phyloP scores from a whole-genome alignment of 2,329 filamentous ascomycete genomes.

The Exophiala dermatitidis region DNA sequence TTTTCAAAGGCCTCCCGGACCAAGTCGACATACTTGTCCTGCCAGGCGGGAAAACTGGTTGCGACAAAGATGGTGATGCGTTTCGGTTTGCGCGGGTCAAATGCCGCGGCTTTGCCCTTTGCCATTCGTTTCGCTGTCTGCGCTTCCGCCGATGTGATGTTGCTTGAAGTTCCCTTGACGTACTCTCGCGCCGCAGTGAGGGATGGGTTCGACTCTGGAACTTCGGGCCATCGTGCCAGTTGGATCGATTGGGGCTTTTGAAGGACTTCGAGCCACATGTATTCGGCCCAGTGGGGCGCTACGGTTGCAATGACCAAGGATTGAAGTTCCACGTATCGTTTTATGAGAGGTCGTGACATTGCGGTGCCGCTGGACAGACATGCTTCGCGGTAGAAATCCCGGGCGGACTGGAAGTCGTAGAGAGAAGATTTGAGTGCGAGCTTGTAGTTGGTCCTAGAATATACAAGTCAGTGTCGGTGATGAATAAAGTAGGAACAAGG shows the following conservation, averaged over 20 bases:
- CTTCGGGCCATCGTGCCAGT: conserved; percentile 65
- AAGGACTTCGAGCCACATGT: conserved; percentile 88
- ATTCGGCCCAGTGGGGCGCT: conserved; percentile 88
- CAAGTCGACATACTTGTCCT: conserved; percentile 79
- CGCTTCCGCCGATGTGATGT: conserved; percentile 79
- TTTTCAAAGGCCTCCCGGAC: conserved; percentile 64
- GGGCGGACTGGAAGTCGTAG: conserved; percentile 83
- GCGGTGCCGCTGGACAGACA: conserved; percentile 68
- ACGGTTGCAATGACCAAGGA: conserved; percentile 74
- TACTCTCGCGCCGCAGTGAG: conserved; percentile 78
- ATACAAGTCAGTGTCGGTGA: conserved; percentile 6
- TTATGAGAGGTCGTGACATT: conserved; percentile 76
- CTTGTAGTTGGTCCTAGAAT: conserved; percentile 65
- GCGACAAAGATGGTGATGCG: conserved; percentile 81
- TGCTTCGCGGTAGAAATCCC: conserved; percentile 84
- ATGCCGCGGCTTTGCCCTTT: conserved; percentile 79
- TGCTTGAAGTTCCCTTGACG: conserved; percentile 64
- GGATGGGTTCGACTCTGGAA: conserved; percentile 56
- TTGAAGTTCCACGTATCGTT: conserved; percentile 79
- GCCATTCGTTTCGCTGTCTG: conserved; percentile 70
- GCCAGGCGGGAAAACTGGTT: conserved; percentile 77
- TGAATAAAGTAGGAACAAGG: not conserved
- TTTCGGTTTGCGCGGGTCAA: conserved; percentile 88
- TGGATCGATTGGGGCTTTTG: conserved; percentile 70
- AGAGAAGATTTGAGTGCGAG: conserved; percentile 77